Base-by-base conservation (phyloP, 2,329 filamentous ascomycete species). In the Alternaria angustiovoidea region DNA sequence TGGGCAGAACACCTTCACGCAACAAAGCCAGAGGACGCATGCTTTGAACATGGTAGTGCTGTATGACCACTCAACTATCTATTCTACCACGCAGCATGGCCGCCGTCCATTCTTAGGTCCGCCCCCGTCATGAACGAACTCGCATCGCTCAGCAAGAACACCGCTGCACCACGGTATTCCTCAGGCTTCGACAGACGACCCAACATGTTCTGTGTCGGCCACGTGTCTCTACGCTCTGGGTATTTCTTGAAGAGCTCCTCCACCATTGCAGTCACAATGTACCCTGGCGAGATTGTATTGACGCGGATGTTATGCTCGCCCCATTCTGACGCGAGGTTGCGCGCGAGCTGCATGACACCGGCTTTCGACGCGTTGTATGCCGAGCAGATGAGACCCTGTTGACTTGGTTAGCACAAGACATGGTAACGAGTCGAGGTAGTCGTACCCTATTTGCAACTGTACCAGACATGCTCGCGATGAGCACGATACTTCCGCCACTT, bases 151-250 rank as follows among this genome's bases (percentile, higher is more conserved):
- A 80, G 66, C 65, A 80, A 57, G 58, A 80, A 80, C 12, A 79
- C 76, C 3, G 68, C 76, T 18, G 75, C 77, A 24, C 78, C 78
- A 2, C 78, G 68, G 51, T 80, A 80, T 63, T 80, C 78, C 44
- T 63, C 59, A 1, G 78, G 78, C 12, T 55, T 67, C 2, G 75
- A 78, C 14, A 80, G 61, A 8, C 77, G 67, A 26, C 74, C 88
- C 54, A 96, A 83, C 92, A 96, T 95, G 79, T 96, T 96, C 79
- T 94, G 89, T 69, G 85, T 89, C 16, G 91, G 87, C 93, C 93
- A 96, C 61, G 89, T 85, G n/a, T 75, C 72, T 57, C 71, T 75
- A 32, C 81, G 83, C 71, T 93, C 91, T 0, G 93, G 93, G 66
- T 87, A 91, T 64, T 90, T 84, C 65, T 88, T 84, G 72, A 97